phyloP scores from a whole-genome alignment of 225 moss, liverwort and hornwort species.

The Physcomitrellopsis africana region DNA sequence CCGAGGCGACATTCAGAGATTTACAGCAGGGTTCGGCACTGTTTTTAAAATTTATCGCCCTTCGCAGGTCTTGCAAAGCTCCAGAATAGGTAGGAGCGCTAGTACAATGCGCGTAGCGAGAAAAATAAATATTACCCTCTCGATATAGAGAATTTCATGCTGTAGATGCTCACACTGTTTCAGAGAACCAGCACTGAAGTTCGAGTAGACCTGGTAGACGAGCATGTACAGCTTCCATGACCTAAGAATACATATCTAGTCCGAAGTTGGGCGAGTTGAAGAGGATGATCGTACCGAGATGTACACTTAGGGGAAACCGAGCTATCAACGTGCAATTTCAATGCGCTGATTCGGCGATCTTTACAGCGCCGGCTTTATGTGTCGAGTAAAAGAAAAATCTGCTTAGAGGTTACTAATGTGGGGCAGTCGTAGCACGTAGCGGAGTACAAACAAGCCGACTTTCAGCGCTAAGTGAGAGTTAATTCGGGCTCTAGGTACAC shows the following conservation, averaged over 20 bases:
- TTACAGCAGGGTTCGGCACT: too few relatives aligned
- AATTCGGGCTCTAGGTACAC: constrained; percentile 14
- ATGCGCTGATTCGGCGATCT: constrained; percentile 6
- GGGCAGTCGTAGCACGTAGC: background rate
- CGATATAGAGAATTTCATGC: background rate
- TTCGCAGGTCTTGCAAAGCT: background rate
- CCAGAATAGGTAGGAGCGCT: background rate
- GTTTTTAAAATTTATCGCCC: background rate
- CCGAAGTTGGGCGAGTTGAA: background rate
- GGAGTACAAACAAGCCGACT: constrained; percentile 7
- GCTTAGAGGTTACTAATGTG: background rate
- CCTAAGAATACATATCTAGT: background rate
- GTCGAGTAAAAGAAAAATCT: background rate
- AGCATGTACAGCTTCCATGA: background rate
- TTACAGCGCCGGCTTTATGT: background rate
- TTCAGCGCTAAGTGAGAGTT: constrained; percentile 9
- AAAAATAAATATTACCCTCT: background rate
- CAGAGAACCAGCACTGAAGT: background rate
- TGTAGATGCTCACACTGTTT: too few relatives aligned
- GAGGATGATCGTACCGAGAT: background rate
- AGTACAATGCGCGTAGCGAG: background rate
- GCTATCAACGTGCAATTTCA: constrained; percentile 1
- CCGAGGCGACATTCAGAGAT: too few relatives aligned
- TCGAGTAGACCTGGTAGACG: constrained; percentile 10
- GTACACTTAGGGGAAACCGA: constrained; percentile 13